Conservation (phyloP, 176 grass and related monocot species). For the Oryza australiensis region DNA sequence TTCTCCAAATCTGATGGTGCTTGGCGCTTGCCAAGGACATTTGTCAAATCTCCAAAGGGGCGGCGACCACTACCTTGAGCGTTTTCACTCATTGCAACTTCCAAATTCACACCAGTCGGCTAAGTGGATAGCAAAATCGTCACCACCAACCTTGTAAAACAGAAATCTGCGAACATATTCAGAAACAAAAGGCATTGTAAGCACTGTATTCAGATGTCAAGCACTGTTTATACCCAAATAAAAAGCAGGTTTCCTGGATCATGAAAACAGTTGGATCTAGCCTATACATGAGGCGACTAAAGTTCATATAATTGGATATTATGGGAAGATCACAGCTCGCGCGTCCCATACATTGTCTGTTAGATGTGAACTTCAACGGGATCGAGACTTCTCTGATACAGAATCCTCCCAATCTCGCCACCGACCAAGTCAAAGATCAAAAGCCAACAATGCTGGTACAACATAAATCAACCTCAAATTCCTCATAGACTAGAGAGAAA, state of each 20-base stretch:
- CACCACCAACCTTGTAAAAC: neutral
- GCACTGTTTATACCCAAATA: neutral
- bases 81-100: slow-evolving; percentile 35
- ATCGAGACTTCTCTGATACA: neutral
- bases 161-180: neutral
- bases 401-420: neutral
- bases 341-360: neutral
- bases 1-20: slow-evolving; percentile 38
- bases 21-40: slow-evolving; percentile 43
- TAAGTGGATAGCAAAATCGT: neutral
- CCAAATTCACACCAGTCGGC: neutral
- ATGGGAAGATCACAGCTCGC: neutral
- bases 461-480: neutral
- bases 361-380: neutral
- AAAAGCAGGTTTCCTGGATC: neutral
- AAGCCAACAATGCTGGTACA: neutral
- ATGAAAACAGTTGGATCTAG: neutral
- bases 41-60: slow-evolving; percentile 43
- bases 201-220: neutral
- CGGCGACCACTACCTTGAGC: slow-evolving; percentile 25
- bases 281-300: neutral
- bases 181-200: slow-evolving; percentile 16
- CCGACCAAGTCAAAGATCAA: neutral
- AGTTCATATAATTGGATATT: neutral
- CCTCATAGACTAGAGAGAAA: neutral